A percentile compares a stretch with the other conserved stretches of the same genome.
phyloP scores from a whole-genome alignment of 2,329 filamentous ascomycete species.

The Sporothrix phasma region DNA sequence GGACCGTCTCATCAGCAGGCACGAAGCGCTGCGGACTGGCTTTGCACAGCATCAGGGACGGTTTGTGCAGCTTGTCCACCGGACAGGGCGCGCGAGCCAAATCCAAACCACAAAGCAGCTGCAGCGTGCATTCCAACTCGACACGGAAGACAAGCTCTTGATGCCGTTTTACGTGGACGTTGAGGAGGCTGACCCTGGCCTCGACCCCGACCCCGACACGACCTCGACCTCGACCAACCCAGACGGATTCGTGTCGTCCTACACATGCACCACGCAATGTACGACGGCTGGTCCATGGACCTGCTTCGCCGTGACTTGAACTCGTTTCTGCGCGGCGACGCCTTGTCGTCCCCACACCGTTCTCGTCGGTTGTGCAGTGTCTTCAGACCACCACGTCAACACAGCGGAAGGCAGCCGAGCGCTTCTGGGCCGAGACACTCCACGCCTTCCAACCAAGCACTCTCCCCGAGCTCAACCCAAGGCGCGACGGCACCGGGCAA shows the following conservation, averaged over 20 bases:
- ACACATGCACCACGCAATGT: conserved; percentile 71
- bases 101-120: conserved; percentile 33
- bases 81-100: conserved; percentile 33
- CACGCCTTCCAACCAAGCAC: conserved; percentile 41
- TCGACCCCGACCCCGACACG: too few species aligned
- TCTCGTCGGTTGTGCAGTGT: conserved; percentile 46
- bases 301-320: conserved; percentile 59
- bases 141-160: conserved; percentile 34
- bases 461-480: conserved; percentile 49
- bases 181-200: too few species aligned
- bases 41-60: conserved; percentile 49
- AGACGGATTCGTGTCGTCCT: conserved; percentile 32
- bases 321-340: conserved; percentile 31
- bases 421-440: conserved; percentile 64
- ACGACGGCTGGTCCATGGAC: conserved; percentile 90
- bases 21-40: conserved; percentile 63
- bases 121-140: conserved; percentile 31
- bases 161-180: conserved; percentile 56
- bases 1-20: conserved; percentile 37
- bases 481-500: not conserved
- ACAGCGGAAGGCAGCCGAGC: conserved; percentile 33
- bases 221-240: not conserved
- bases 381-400: conserved; percentile 26
- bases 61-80: conserved; percentile 58
- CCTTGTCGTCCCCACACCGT: conserved; percentile 38